Conservation (phyloP, 805 yeast genomes). For the Candida patagonica region DNA sequence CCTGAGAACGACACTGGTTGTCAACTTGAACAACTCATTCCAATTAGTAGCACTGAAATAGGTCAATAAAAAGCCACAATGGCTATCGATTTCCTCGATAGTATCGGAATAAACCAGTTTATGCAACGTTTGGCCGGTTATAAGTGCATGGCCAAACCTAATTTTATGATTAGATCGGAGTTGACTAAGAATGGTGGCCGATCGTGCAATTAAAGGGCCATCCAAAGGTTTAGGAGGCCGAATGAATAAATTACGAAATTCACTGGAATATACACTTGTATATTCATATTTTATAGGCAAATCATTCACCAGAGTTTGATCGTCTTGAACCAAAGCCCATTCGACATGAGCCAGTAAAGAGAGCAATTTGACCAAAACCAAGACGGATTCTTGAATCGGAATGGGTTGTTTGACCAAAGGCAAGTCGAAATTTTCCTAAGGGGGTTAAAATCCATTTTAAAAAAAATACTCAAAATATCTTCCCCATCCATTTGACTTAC, state of each 20-base stretch:
- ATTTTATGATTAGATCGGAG: conserved; percentile 10
- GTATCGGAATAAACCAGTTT: conserved; percentile 4
- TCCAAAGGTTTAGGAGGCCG: conserved; percentile 9
- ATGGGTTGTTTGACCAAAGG: neutral
- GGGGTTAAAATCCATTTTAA: neutral
- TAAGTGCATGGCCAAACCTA: conserved; percentile 2
- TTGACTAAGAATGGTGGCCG: conserved; percentile 9
- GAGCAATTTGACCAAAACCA: conserved; percentile 11
- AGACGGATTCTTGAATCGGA: conserved; percentile 7
- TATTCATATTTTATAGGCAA: conserved; percentile 2
- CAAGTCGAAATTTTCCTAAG: neutral
- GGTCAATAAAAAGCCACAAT: conserved; percentile 31
- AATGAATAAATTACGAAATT: conserved; percentile 8
- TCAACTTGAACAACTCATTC: conserved; percentile 27
- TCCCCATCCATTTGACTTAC: conserved; percentile 5
- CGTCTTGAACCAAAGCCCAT: conserved; percentile 9
- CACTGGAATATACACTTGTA: conserved; percentile 2
- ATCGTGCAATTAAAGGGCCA: conserved; percentile 6
- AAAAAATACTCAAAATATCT: neutral
- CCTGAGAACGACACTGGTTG: neutral
- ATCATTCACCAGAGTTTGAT: neutral
- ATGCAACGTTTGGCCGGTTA: neutral
- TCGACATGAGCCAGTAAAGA: conserved; percentile 12
- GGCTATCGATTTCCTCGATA: conserved; percentile 9
- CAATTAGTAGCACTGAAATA: conserved; percentile 46